Conservation (phyloP, 2,329 filamentous ascomycete species). For the Botryotinia narcissicola region DNA sequence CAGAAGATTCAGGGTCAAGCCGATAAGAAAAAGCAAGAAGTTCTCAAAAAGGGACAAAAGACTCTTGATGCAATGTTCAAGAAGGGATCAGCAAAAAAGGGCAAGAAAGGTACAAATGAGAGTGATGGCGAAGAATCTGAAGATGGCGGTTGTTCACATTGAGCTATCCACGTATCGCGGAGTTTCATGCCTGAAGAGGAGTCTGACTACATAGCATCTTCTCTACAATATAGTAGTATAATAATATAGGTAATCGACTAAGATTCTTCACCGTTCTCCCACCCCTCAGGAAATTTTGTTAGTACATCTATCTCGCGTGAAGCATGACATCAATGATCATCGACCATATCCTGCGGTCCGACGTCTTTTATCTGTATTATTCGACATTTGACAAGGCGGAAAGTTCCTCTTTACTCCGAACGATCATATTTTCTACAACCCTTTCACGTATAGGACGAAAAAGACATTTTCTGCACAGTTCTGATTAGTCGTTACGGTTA, state of each 20-base stretch:
- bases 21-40: conserved; percentile 68
- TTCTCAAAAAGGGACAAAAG: conserved; percentile 64
- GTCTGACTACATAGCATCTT: not conserved
- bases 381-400: not conserved
- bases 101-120: conserved; percentile 42
- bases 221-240: not conserved
- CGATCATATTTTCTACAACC: not conserved
- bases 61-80: conserved; percentile 42
- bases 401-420: not conserved
- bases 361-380: too few species aligned
- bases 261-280: not conserved
- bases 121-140: conserved; percentile 29
- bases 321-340: not conserved
- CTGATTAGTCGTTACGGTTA: too few species aligned
- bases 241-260: not conserved
- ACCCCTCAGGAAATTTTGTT: not conserved
- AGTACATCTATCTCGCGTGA: not conserved
- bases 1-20: conserved; percentile 75
- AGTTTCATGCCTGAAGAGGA: not conserved
- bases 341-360: not conserved
- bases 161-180: conserved; percentile 26
- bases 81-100: conserved; percentile 40
- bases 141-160: conserved; percentile 31
- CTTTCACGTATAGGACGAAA: not conserved
- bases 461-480: not conserved